phyloP scores from a whole-genome alignment of 805 yeast species.

The Starmerella riodocensis region DNA sequence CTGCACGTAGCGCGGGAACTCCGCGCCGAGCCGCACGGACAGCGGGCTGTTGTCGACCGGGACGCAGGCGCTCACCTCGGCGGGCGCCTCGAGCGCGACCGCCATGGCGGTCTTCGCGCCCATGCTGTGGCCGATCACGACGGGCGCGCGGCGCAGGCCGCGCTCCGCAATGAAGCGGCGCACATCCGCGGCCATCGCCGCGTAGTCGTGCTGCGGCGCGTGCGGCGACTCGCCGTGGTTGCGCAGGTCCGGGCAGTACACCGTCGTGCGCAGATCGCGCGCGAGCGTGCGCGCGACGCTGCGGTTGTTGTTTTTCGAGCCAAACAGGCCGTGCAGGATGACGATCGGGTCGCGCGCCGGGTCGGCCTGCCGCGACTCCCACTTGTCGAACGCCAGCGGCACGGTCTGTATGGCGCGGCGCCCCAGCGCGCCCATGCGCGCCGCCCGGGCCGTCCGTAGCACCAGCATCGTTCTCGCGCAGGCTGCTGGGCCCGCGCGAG shows the following conservation, averaged over 20 bases:
- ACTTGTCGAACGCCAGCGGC: constrained; percentile 20
- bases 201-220: constrained; percentile 55
- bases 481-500: no score
- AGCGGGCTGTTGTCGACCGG: constrained; percentile 88
- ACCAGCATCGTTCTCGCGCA: neutral
- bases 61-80: constrained; percentile 46
- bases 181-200: constrained; percentile 76
- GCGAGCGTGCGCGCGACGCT: constrained; percentile 49
- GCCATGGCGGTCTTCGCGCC: constrained; percentile 96
- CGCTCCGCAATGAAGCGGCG: constrained; percentile 48
- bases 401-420: constrained; percentile 12
- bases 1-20: constrained; percentile 54
- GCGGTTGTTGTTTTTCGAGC: constrained; percentile 67
- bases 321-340: constrained; percentile 81
- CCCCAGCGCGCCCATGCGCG: neutral
- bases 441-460: neutral
- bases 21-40: constrained; percentile 41
- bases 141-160: constrained; percentile 23
- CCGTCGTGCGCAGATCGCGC: constrained; percentile 25
- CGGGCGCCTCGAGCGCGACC: constrained; percentile 52
- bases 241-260: constrained; percentile 48
- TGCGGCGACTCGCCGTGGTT: constrained; percentile 94
- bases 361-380: constrained; percentile 16
- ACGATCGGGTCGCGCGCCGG: constrained; percentile 40
- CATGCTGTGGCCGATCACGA: constrained; percentile 35